Evolutionary conservation across 1,139 yeast species (phyloP).

Genomic region (Nakaseomyces bracarensis): DNA sequence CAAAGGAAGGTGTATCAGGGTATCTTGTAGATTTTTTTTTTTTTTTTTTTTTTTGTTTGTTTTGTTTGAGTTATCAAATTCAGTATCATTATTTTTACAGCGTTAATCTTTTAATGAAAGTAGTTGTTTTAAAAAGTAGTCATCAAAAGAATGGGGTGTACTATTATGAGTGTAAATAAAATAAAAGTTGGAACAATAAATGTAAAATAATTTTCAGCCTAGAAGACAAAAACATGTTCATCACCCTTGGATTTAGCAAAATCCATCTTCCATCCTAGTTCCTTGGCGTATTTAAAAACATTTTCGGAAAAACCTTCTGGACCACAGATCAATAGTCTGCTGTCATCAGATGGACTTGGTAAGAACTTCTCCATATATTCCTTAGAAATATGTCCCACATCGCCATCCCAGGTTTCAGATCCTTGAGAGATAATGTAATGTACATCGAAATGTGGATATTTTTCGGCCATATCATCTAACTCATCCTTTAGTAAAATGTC

Average conservation of each 20-base stretch:
- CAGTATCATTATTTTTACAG: too few relatives aligned
- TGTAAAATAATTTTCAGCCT: conserved; percentile 15
- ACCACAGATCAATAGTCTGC: conserved; percentile 64
- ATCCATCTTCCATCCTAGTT: conserved; percentile 56
- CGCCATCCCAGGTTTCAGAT: conserved; percentile 44
- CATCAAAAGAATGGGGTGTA: too few relatives aligned
- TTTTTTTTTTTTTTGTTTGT: background rate
- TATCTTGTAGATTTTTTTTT: background rate
- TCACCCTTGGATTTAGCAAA: conserved; percentile 43
- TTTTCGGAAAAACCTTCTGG: conserved; percentile 60
- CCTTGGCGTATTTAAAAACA: conserved; percentile 43
- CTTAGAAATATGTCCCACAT: conserved; percentile 50
- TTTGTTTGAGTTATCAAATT: too few relatives aligned
- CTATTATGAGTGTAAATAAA: background rate
- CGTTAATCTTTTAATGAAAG: too few relatives aligned
- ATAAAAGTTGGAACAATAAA: too few relatives aligned
- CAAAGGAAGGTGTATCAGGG: background rate
- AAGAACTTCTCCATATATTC: conserved; percentile 47
- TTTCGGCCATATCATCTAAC: conserved; percentile 55
- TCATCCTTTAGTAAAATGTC: conserved; percentile 65
- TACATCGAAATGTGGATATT: conserved; percentile 54
- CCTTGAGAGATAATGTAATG: conserved; percentile 40
- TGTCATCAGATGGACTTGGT: conserved; percentile 42
- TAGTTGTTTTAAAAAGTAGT: too few relatives aligned
- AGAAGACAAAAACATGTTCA: conserved; percentile 68